Percentiles rank a stretch among this genome's conserved stretches.
These are phyloP conservation scores for Pseudogymnoascus sp. DNA, from an alignment of 2,329 filamentous ascomycete genomes.

Conservation along the genomic window DNA sequence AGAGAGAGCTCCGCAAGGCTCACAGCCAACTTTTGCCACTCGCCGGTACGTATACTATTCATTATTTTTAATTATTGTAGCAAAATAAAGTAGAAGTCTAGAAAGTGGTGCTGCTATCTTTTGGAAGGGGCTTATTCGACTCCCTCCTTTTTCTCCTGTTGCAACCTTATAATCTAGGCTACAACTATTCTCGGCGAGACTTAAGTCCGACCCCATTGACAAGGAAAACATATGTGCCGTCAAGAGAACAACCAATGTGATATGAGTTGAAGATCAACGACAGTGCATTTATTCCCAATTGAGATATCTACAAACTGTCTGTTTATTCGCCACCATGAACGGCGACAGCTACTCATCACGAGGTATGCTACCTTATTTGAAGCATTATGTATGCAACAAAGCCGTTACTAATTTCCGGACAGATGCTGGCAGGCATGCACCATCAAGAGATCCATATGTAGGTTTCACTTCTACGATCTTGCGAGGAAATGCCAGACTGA, in stretches of 20 bases:
- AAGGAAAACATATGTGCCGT: slow-evolving; percentile 7
- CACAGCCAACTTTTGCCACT: slow-evolving; percentile 83
- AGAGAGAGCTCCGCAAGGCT: slow-evolving; percentile 82
- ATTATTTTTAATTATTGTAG: slow-evolving; percentile 14
- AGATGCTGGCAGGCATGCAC: slow-evolving; percentile 41
- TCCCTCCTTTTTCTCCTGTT: background rate
- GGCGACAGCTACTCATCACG: slow-evolving; percentile 73
- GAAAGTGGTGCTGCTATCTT: background rate
- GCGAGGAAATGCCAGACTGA: slow-evolving; percentile 19
- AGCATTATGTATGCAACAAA: slow-evolving; percentile 21
- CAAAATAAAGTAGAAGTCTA: background rate
- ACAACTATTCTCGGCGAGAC: background rate
- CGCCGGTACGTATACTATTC: slow-evolving; percentile 43
- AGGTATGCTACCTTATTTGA: slow-evolving; percentile 43
- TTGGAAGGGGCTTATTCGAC: background rate
- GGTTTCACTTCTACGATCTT: slow-evolving; percentile 22
- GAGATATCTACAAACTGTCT: background rate
- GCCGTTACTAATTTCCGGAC: slow-evolving; percentile 30
- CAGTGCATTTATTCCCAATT: background rate
- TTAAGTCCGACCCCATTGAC: slow-evolving; percentile 8
- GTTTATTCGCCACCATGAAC: slow-evolving; percentile 56
- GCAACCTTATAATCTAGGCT: background rate
- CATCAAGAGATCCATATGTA: slow-evolving; percentile 46
- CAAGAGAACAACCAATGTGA: slow-evolving; percentile 6
- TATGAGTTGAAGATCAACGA: background rate